Evolutionary conservation across 2,329 filamentous ascomycete genomes (phyloP).

Genomic region (Penicillium olsonii): DNA sequence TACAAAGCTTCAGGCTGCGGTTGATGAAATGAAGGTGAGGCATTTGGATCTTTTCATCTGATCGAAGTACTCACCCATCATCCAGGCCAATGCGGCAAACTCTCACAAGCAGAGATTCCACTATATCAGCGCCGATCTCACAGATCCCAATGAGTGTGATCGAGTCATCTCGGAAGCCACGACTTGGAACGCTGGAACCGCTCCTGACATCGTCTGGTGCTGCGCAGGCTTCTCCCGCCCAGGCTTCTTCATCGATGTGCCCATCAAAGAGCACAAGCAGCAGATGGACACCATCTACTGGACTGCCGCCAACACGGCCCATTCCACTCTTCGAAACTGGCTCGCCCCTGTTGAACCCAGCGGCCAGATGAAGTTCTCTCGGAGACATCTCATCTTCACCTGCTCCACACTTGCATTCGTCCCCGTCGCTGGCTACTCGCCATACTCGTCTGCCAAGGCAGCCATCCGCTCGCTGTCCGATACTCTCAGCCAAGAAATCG

Average conservation of each 20-base stretch:
- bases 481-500: slow-evolving; percentile 77
- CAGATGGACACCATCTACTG: slow-evolving; percentile 96
- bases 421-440: slow-evolving; percentile 75
- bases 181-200: slow-evolving; percentile 71
- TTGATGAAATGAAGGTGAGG: slow-evolving; percentile 65
- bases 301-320: slow-evolving; percentile 81
- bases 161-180: slow-evolving; percentile 71
- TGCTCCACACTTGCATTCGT: slow-evolving; percentile 74
- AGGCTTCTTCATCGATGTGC: slow-evolving; percentile 74
- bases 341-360: slow-evolving; percentile 47
- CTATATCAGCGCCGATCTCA: slow-evolving; percentile 81
- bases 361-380: slow-evolving; percentile 35
- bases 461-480: slow-evolving; percentile 83
- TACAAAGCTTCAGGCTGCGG: slow-evolving; percentile 70
- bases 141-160: slow-evolving; percentile 66
- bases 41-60: neutral
- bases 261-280: slow-evolving; percentile 64
- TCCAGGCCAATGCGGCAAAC: slow-evolving; percentile 65
- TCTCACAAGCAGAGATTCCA: slow-evolving; percentile 74
- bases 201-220: slow-evolving; percentile 89
- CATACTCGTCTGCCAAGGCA: slow-evolving; percentile 82
- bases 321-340: slow-evolving; percentile 76
- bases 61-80: slow-evolving; percentile 20
- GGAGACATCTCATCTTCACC: slow-evolving; percentile 83
- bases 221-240: slow-evolving; percentile 76